These are phyloP conservation scores for Reticulomyxa filosa DNA, from an alignment of 78 protist species.

Conservation along the genomic window DNA sequence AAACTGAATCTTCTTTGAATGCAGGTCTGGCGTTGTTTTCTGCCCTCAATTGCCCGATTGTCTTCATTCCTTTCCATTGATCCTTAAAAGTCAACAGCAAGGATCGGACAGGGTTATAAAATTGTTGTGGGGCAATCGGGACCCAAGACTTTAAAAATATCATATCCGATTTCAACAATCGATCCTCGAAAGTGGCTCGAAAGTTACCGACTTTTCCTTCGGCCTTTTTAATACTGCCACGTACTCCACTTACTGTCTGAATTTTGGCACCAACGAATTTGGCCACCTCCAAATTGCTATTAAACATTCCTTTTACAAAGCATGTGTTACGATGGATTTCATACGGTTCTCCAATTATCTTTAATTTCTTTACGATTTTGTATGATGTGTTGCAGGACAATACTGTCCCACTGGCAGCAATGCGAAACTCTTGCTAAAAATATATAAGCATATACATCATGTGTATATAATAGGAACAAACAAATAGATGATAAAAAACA, in stretches of 20 bases:
- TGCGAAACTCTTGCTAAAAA: not conserved
- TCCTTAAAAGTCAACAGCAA: too few species aligned
- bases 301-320: conserved; percentile 14
- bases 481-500: not conserved
- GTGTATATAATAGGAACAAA: not conserved
- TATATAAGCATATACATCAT: not conserved
- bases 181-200: conserved; percentile 18
- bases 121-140: too few species aligned
- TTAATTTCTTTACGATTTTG: conserved; percentile 18
- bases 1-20: too few species aligned
- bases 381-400: too few species aligned
- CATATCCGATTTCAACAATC: too few species aligned
- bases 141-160: too few species aligned
- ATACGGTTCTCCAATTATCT: conserved; percentile 12
- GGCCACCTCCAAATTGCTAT: conserved; percentile 15
- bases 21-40: too few species aligned
- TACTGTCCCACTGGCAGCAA: conserved; percentile 16
- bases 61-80: too few species aligned
- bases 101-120: too few species aligned
- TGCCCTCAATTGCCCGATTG: too few species aligned
- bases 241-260: conserved; percentile 4
- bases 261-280: conserved; percentile 11
- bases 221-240: conserved; percentile 18
- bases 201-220: not conserved
- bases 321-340: conserved; percentile 7